phyloP scores from a whole-genome alignment of 371 early-diverging fungal genomes.

The Sporodiniella umbellata region DNA sequence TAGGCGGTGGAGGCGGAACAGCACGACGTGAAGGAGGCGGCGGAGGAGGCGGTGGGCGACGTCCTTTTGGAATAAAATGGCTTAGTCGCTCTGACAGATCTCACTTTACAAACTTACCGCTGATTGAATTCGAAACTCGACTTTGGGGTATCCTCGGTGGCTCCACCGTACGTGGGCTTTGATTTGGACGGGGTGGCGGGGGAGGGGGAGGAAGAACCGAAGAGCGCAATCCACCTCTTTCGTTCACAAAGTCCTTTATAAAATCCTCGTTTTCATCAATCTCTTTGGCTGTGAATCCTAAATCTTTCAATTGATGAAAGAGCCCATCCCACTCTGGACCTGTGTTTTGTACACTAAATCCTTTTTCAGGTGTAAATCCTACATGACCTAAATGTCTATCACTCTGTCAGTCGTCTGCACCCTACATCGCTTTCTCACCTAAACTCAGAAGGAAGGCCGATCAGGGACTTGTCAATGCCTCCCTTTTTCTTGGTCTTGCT shows the following conservation, averaged over 20 bases:
- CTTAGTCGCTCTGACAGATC: too few species aligned
- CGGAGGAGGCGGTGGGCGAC: constrained; percentile 45
- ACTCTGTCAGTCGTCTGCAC: background rate
- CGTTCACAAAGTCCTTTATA: constrained; percentile 44
- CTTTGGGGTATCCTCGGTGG: too few species aligned
- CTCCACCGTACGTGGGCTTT: constrained; percentile 11
- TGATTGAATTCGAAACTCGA: too few species aligned
- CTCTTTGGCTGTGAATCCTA: constrained; percentile 45
- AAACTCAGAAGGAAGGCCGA: constrained; percentile 76
- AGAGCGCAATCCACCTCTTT: constrained; percentile 36
- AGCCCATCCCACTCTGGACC: constrained; percentile 81
- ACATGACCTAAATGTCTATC: constrained; percentile 73
- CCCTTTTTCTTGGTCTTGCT: constrained; percentile 34
- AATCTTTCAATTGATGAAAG: constrained; percentile 43
- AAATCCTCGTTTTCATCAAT: constrained; percentile 44
- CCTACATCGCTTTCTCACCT: constrained; percentile 32
- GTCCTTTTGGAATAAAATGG: constrained; percentile 6
- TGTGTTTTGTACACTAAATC: constrained; percentile 79
- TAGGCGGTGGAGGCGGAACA: constrained; percentile 9
- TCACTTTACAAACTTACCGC: too few species aligned
- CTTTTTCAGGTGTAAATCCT: constrained; percentile 77
- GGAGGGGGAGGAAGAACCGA: constrained; percentile 22
- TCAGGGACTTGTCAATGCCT: constrained; percentile 73
- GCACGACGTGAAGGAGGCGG: constrained; percentile 21
- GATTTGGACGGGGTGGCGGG: constrained; percentile 15